These are phyloP conservation scores for Fusarium aywerte DNA, from an alignment of 2,329 filamentous ascomycete genomes.

Conservation along the genomic window DNA sequence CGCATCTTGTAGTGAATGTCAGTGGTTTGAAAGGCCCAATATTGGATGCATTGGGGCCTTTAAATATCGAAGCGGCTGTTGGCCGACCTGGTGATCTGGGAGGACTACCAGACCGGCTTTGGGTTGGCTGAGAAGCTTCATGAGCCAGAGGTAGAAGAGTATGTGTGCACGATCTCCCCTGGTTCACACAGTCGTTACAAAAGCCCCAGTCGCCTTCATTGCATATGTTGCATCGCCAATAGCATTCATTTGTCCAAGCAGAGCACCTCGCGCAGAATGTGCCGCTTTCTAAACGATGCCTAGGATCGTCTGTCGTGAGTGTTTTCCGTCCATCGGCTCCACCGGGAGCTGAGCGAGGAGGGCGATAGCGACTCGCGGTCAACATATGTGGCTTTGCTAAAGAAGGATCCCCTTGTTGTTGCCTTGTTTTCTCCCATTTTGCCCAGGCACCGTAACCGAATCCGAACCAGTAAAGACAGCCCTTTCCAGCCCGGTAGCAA, in stretches of 20 bases:
- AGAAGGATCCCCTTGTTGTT: constrained; percentile 51
- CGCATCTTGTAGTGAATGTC: constrained; percentile 79
- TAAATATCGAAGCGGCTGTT: constrained; percentile 60
- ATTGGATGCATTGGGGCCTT: constrained; percentile 57
- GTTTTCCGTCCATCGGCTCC: constrained; percentile 66
- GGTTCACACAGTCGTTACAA: constrained; percentile 87
- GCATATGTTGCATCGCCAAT: constrained; percentile 88
- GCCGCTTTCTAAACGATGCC: constrained; percentile 76
- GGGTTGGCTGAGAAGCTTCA: constrained; percentile 53
- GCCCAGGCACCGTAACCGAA: constrained; percentile 79
- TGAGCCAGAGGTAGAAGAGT: constrained; percentile 80
- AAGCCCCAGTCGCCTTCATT: constrained; percentile 97
- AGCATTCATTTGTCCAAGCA: constrained; percentile 81
- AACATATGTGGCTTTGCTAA: constrained; percentile 67
- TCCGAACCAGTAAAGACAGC: constrained; percentile 88
- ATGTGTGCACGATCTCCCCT: constrained; percentile 83
- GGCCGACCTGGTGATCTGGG: constrained; percentile 58
- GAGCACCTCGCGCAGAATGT: constrained; percentile 85
- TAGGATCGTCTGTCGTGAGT: constrained; percentile 74
- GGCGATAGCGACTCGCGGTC: constrained; percentile 66
- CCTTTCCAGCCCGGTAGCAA: constrained; percentile 81
- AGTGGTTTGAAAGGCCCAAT: constrained; percentile 72
- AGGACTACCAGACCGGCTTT: constrained; percentile 53
- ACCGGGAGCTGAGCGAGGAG: constrained; percentile 60
- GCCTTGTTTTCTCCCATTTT: constrained; percentile 69